These are phyloP conservation scores for Avena sativa DNA, from an alignment of 176 grass and related monocot genomes.

Conservation along the genomic window DNA sequence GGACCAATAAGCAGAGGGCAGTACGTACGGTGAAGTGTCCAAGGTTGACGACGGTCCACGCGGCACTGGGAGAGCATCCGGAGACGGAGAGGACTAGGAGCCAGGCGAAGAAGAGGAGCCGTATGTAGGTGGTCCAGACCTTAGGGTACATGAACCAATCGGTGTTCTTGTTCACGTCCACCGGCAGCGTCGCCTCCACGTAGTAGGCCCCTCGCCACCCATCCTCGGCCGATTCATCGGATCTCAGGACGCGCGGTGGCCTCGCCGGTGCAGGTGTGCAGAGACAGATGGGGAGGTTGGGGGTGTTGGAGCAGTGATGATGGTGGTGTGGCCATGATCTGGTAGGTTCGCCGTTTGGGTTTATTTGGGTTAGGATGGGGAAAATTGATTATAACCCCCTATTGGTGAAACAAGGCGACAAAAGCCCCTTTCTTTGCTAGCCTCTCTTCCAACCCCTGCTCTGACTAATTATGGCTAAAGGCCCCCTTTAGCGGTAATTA, in stretches of 20 bases:
- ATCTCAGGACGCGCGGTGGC: not conserved
- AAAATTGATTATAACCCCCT: too few species aligned
- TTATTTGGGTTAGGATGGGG: not conserved
- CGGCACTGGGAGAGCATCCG: conserved; percentile 5
- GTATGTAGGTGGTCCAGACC: conserved; percentile 54
- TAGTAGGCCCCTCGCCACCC: conserved; percentile 52
- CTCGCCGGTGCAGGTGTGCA: not conserved
- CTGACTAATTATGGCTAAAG: too few species aligned
- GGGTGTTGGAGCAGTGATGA: not conserved
- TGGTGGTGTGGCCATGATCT: not conserved
- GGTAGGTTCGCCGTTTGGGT: too few species aligned
- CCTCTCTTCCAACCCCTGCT: too few species aligned
- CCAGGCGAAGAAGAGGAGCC: conserved; percentile 8
- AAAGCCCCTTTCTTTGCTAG: too few species aligned
- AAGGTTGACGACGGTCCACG: conserved; percentile 70
- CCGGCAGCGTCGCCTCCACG: conserved; percentile 59
- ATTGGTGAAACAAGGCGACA: too few species aligned
- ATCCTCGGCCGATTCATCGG: conserved; percentile 21
- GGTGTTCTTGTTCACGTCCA: conserved; percentile 86
- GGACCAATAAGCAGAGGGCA: not conserved
- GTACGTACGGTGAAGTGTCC: conserved; percentile 52
- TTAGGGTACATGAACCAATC: conserved; percentile 89
- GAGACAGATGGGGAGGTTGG: not conserved
- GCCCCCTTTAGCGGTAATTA: too few species aligned
- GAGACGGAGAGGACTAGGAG: conserved; percentile 10